Evolutionary conservation across 2,329 filamentous ascomycete species (phyloP).

Genomic region (Fusarium sp.): DNA sequence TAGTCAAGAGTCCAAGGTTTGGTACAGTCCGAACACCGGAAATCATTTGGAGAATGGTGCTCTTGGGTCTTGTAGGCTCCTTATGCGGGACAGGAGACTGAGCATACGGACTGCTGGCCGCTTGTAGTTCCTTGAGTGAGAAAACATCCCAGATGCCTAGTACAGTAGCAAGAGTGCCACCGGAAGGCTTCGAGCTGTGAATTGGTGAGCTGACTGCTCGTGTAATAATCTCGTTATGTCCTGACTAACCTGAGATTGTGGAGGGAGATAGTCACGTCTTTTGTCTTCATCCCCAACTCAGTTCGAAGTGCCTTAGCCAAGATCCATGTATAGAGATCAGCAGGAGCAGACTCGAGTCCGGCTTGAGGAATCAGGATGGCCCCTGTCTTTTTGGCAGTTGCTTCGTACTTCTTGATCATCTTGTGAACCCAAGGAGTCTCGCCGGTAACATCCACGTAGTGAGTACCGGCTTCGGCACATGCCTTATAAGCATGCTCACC

Average conservation of each 20-base stretch:
- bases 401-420: slow-evolving; percentile 73
- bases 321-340: slow-evolving; percentile 70
- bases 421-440: slow-evolving; percentile 69
- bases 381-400: slow-evolving; percentile 64
- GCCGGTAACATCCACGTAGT: slow-evolving; percentile 74
- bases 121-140: slow-evolving; percentile 61
- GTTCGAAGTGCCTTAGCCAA: slow-evolving; percentile 65
- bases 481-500: slow-evolving; percentile 72
- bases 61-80: slow-evolving; percentile 46
- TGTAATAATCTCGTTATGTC: neutral
- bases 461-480: slow-evolving; percentile 72
- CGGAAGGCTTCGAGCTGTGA: slow-evolving; percentile 62
- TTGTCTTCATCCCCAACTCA: slow-evolving; percentile 62
- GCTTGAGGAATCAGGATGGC: slow-evolving; percentile 72
- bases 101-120: slow-evolving; percentile 64
- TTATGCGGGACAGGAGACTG: slow-evolving; percentile 68
- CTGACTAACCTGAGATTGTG: slow-evolving; percentile 57
- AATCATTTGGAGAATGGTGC: slow-evolving; percentile 59
- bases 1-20: slow-evolving; percentile 68
- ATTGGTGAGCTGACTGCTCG: slow-evolving; percentile 16
- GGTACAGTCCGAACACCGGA: slow-evolving; percentile 65
- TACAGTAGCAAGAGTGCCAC: slow-evolving; percentile 77
- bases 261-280: slow-evolving; percentile 67
- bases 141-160: slow-evolving; percentile 70
- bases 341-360: slow-evolving; percentile 72